These are phyloP conservation scores for Chromosphaera perkinsii DNA, from an alignment of 208 protist species.

Conservation along the genomic window DNA sequence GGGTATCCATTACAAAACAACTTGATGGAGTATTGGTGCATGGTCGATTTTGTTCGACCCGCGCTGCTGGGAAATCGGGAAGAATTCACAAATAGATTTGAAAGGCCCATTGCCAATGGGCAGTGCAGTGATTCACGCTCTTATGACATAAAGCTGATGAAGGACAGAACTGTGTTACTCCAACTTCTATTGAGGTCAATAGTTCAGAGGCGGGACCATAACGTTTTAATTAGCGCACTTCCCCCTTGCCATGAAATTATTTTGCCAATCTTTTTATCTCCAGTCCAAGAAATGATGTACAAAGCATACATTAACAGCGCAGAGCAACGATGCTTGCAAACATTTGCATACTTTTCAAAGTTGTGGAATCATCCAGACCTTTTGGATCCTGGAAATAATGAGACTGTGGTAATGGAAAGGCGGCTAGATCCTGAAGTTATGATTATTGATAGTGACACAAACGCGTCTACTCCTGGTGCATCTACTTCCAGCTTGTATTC, in stretches of 20 bases:
- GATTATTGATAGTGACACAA: too few species aligned
- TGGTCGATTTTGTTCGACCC: conserved; percentile 49
- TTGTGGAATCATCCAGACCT: conserved; percentile 33
- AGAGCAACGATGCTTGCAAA: background rate
- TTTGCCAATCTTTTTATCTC: background rate
- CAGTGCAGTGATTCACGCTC: background rate
- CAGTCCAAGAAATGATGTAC: background rate
- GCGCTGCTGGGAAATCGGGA: conserved; percentile 24
- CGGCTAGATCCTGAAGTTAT: too few species aligned
- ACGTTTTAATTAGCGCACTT: background rate
- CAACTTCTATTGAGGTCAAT: conserved; percentile 5
- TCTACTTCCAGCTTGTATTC: too few species aligned
- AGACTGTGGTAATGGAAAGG: too few species aligned
- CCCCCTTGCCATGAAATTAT: conserved; percentile 4
- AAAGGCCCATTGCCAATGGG: conserved; percentile 26
- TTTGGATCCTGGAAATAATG: conserved; percentile 7
- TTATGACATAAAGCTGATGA: conserved; percentile 25
- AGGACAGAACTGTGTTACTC: conserved; percentile 6
- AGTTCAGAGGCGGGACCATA: conserved; percentile 20
- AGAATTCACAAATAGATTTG: conserved; percentile 31
- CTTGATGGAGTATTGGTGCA: conserved; percentile 44
- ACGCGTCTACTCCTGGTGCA: too few species aligned
- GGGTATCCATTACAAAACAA: conserved; percentile 54
- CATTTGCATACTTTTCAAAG: background rate
- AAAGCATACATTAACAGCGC: background rate